These are phyloP conservation scores for Glonium stellatum DNA, from an alignment of 495 filamentous ascomycete species.

Conservation along the genomic window DNA sequence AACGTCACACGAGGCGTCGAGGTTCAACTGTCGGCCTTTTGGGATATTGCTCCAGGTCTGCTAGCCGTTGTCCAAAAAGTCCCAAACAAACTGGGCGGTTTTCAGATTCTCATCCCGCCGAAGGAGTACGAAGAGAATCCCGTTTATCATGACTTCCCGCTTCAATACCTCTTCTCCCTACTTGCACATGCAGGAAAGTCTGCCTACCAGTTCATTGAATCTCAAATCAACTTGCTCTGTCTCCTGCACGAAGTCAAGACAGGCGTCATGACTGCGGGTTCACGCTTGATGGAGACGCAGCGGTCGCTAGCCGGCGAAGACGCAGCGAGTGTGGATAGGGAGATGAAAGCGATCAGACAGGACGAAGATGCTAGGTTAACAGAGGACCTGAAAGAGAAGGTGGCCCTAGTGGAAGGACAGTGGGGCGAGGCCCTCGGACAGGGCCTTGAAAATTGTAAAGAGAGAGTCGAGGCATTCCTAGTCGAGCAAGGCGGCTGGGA, in stretches of 20 bases:
- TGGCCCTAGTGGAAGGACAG: conserved; percentile 79
- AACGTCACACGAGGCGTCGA: conserved; percentile 86
- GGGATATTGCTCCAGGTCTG: conserved; percentile 89
- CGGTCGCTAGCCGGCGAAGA: conserved; percentile 51
- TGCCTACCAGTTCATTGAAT: conserved; percentile 94
- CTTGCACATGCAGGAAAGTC: conserved; percentile 81
- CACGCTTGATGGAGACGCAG: conserved; percentile 51
- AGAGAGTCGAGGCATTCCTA: conserved; percentile 39
- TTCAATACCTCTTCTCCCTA: conserved; percentile 82
- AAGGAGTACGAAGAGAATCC: conserved; percentile 83
- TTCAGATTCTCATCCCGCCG: conserved; percentile 58
- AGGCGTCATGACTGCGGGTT: conserved; percentile 57
- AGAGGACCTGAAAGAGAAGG: conserved; percentile 86
- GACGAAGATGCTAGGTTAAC: conserved; percentile 65
- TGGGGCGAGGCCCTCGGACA: conserved; percentile 66
- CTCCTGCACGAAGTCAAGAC: conserved; percentile 88
- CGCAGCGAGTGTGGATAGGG: conserved; percentile 43
- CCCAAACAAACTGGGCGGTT: conserved; percentile 40
- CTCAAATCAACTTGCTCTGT: conserved; percentile 87
- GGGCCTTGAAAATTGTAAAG: conserved; percentile 47
- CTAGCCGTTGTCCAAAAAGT: conserved; percentile 70
- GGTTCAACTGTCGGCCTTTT: conserved; percentile 84
- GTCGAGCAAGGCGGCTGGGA: conserved; percentile 37
- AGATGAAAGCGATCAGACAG: conserved; percentile 53
- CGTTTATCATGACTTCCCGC: conserved; percentile 63